phyloP scores from a whole-genome alignment of 306 rosid species.

The Abrus pulchellus region DNA sequence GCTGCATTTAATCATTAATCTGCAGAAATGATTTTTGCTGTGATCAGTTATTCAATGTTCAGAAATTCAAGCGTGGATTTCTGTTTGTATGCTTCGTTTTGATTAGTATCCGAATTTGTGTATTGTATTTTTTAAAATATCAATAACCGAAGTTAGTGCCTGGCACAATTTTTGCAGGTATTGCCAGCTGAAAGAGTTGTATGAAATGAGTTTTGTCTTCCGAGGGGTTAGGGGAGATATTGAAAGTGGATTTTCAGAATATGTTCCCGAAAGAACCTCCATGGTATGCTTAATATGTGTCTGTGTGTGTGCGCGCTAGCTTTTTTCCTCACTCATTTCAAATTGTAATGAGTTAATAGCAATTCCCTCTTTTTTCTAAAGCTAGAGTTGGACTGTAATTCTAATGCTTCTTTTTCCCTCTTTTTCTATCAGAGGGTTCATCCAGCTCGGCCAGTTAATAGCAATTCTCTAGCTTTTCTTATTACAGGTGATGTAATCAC shows the following conservation, averaged over 20 bases:
- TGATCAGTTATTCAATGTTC: not conserved
- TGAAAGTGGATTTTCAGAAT: conserved; percentile 77
- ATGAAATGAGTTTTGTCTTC: conserved; percentile 72
- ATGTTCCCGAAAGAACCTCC: conserved; percentile 60
- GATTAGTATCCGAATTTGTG: not conserved
- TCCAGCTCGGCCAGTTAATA: conserved; percentile 49
- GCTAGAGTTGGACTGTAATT: conserved; percentile 6
- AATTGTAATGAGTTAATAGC: not conserved
- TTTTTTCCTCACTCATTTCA: conserved; percentile 1
- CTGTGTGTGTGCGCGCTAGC: conserved; percentile 25
- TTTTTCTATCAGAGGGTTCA: conserved; percentile 49
- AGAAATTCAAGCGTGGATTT: conserved; percentile 26
- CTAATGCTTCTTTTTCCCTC: conserved; percentile 8
- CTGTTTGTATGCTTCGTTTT: conserved; percentile 37
- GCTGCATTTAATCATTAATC: not conserved
- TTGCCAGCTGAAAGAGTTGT: conserved; percentile 18
- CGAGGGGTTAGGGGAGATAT: conserved; percentile 78
- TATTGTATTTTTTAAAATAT: not conserved
- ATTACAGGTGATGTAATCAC: conserved; percentile 69
- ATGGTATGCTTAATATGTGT: conserved; percentile 54
- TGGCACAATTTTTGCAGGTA: conserved; percentile 41
- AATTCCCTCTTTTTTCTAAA: too few species aligned
- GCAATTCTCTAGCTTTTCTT: conserved; percentile 82
- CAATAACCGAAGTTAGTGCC: not conserved
- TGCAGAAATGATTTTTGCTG: not conserved